phyloP scores from a whole-genome alignment of 2,329 filamentous ascomycete species.

The Emericellopsis cladophorae region DNA sequence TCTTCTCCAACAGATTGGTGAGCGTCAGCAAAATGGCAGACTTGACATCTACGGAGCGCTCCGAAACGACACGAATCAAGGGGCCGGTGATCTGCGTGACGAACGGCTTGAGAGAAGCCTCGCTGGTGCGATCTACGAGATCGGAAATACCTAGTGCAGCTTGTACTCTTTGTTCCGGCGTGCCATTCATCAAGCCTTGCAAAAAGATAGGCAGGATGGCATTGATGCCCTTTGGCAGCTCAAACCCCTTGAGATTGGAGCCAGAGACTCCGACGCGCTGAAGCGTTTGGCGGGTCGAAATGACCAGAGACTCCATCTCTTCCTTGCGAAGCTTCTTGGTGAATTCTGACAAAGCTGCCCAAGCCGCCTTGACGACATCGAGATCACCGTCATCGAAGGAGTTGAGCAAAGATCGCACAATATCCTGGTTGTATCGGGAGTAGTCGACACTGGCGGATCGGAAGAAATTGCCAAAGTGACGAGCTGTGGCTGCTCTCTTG shows the following conservation, averaged over 20 bases:
- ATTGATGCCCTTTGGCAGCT: slow-evolving; percentile 91
- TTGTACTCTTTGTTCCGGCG: slow-evolving; percentile 80
- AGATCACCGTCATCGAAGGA: slow-evolving; percentile 81
- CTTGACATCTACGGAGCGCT: slow-evolving; percentile 92
- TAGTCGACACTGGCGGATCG: slow-evolving; percentile 70
- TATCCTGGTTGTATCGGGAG: slow-evolving; percentile 89
- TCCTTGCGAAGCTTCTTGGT: slow-evolving; percentile 89
- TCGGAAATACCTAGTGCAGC: slow-evolving; percentile 90
- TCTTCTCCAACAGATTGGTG: slow-evolving; percentile 93
- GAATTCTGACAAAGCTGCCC: slow-evolving; percentile 75
- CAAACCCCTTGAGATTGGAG: slow-evolving; percentile 74
- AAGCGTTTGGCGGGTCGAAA: slow-evolving; percentile 74
- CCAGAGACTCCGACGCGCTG: slow-evolving; percentile 83
- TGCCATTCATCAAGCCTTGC: slow-evolving; percentile 95
- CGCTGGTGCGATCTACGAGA: slow-evolving; percentile 83
- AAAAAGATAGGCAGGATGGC: slow-evolving; percentile 93
- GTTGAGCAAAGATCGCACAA: slow-evolving; percentile 79
- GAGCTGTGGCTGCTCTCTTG: slow-evolving; percentile 64
- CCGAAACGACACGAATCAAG: slow-evolving; percentile 92
- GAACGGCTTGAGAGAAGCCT: slow-evolving; percentile 80
- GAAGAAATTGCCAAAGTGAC: slow-evolving; percentile 81
- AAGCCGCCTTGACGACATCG: slow-evolving; percentile 79
- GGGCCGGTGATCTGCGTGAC: slow-evolving; percentile 97
- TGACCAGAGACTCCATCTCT: slow-evolving; percentile 89
- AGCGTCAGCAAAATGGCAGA: slow-evolving; percentile 86